These are phyloP conservation scores for Herpetomonas tarakana DNA, from an alignment of 208 protist genomes.

Conservation along the genomic window DNA sequence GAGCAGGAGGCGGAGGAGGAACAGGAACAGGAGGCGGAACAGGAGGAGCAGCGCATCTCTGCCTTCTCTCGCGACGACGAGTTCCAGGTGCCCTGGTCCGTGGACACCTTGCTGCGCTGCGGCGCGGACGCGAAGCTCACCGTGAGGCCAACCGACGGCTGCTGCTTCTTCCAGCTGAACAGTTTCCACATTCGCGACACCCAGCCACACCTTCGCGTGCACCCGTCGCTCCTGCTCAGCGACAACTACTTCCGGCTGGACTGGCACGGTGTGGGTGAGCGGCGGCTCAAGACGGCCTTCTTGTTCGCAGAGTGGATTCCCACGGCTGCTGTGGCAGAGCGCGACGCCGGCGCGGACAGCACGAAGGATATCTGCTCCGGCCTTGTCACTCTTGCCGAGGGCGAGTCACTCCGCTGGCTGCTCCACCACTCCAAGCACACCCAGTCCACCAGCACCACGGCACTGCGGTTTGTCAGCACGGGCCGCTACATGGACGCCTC, in stretches of 20 bases:
- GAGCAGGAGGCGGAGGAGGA: constrained; percentile 87
- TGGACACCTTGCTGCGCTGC: constrained; percentile 38
- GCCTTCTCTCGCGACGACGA: constrained; percentile 87
- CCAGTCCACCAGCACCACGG: constrained; percentile 20
- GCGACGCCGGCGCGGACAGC: neutral
- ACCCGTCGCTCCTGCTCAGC: constrained; percentile 59
- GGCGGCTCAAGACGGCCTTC: constrained; percentile 90
- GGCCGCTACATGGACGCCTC: constrained; percentile 55
- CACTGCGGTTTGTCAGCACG: constrained; percentile 46
- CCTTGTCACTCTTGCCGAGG: constrained; percentile 83
- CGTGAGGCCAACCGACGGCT: constrained; percentile 23
- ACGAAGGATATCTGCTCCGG: constrained; percentile 30
- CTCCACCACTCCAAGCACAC: constrained; percentile 61
- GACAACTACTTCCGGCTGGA: constrained; percentile 92
- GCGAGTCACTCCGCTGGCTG: constrained; percentile 86
- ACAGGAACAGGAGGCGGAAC: constrained; percentile 81
- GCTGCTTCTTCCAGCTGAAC: constrained; percentile 61
- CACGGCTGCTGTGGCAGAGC: neutral
- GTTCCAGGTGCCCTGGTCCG: constrained; percentile 76
- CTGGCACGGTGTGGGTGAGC: constrained; percentile 80
- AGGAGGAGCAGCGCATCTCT: constrained; percentile 71
- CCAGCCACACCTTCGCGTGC: constrained; percentile 58
- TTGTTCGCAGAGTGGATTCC: constrained; percentile 90
- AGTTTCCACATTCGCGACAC: constrained; percentile 49
- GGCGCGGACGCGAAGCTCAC: constrained; percentile 19